phyloP scores from a whole-genome alignment of 139 green algal species.

The Volvox reticuliferus region DNA sequence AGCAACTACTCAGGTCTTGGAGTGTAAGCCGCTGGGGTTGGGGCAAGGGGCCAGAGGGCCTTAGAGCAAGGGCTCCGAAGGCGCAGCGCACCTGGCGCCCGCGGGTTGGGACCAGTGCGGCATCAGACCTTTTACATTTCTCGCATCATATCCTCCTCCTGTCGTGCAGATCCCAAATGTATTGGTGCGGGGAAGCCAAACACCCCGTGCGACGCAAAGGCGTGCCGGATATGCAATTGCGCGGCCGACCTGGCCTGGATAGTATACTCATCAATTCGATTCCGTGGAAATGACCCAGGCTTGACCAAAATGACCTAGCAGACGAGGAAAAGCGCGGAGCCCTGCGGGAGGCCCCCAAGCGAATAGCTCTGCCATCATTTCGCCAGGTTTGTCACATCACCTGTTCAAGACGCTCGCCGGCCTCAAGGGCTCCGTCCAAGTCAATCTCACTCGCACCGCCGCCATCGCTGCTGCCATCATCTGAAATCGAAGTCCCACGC shows the following conservation, averaged over 20 bases:
- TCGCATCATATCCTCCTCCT: slow-evolving; percentile 34
- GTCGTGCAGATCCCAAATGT: too few relatives aligned
- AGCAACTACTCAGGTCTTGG: slow-evolving; percentile 6
- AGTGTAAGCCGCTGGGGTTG: slow-evolving; percentile 12
- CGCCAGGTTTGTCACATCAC: too few relatives aligned
- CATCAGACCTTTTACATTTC: slow-evolving; percentile 51
- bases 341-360: too few relatives aligned
- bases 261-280: too few relatives aligned
- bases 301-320: too few relatives aligned
- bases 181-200: too few relatives aligned
- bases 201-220: too few relatives aligned
- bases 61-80: neutral
- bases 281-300: too few relatives aligned
- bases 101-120: neutral
- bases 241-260: too few relatives aligned
- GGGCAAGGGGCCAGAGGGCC: neutral
- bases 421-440: slow-evolving; percentile 40
- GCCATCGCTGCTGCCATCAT: neutral
- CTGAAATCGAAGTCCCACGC: neutral
- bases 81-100: neutral
- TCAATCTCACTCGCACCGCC: slow-evolving; percentile 46
- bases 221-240: too few relatives aligned
- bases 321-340: too few relatives aligned
- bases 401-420: slow-evolving; percentile 33
- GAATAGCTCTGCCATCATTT: too few relatives aligned